Conservation (phyloP, 345 rosid species). For the Acer campestre region DNA sequence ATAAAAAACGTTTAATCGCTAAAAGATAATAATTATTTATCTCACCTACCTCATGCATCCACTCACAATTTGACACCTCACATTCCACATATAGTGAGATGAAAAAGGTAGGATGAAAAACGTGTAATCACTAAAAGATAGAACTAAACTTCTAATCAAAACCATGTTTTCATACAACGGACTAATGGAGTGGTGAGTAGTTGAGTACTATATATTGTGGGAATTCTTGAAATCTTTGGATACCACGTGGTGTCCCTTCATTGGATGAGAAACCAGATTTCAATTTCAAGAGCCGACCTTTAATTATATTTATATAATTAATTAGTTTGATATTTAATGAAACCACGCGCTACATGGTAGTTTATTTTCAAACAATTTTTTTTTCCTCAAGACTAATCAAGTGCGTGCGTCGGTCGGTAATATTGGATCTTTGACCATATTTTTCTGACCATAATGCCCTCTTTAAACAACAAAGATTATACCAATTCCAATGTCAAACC, state of each 20-base stretch:
- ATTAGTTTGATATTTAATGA: neutral
- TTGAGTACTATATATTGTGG: no score
- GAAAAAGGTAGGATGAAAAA: no score
- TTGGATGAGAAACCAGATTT: neutral
- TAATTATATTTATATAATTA: neutral
- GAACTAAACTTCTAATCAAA: no score
- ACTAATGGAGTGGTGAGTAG: no score
- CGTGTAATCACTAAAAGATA: no score
- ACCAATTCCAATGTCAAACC: neutral
- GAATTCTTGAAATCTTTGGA: no score
- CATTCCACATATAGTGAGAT: no score
- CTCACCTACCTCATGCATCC: no score
- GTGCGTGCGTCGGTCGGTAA: conserved; percentile 4
- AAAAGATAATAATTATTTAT: no score
- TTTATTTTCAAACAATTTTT: neutral
- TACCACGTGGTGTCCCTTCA: neutral
- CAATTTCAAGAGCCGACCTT: neutral
- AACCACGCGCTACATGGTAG: conserved; percentile 2
- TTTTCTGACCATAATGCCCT: conserved; percentile 15
- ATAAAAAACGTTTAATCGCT: no score
- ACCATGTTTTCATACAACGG: no score
- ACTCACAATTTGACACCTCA: no score
- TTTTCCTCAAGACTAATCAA: conserved; percentile 5
- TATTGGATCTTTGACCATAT: neutral
- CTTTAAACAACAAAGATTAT: neutral